These are phyloP conservation scores for Pseudogymnoascus verrucosus DNA, from an alignment of 2,329 filamentous ascomycete genomes.

Conservation along the genomic window DNA sequence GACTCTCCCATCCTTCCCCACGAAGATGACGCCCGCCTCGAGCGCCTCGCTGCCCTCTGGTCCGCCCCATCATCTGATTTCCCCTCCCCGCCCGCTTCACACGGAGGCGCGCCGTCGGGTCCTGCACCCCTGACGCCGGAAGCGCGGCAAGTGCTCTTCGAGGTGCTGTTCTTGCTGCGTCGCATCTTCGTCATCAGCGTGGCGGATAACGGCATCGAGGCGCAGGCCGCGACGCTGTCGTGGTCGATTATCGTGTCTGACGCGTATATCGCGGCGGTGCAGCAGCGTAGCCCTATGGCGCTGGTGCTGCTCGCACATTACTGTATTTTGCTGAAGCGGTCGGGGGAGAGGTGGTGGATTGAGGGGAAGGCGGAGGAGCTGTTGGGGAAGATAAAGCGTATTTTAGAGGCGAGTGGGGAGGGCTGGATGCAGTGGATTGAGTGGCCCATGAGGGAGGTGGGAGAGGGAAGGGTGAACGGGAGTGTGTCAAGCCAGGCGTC, in stretches of 20 bases:
- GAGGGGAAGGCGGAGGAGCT: constrained; percentile 33
- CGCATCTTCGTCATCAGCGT: constrained; percentile 18
- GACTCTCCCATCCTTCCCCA: not conserved
- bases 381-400: constrained; percentile 28
- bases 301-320: constrained; percentile 32
- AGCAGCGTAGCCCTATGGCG: constrained; percentile 29
- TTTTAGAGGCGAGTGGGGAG: constrained; percentile 9
- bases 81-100: not conserved
- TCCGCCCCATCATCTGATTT: not conserved
- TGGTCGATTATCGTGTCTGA: constrained; percentile 32
- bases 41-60: constrained; percentile 1
- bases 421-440: constrained; percentile 17
- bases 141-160: constrained; percentile 14
- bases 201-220: constrained; percentile 17
- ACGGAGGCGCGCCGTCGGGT: not conserved
- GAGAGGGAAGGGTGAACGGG: not conserved
- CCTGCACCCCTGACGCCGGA: not conserved
- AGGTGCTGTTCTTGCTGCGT: constrained; percentile 12
- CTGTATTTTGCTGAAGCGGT: constrained; percentile 31
- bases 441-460: constrained; percentile 17
- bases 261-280: constrained; percentile 28
- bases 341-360: constrained; percentile 36
- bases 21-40: constrained; percentile 6
- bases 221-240: constrained; percentile 22
- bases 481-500: not conserved